Percentiles rank a stretch among this genome's conserved stretches.
Evolutionary conservation across 2,329 filamentous ascomycete species (phyloP).

Genomic region (Talaromyces sp.): DNA sequence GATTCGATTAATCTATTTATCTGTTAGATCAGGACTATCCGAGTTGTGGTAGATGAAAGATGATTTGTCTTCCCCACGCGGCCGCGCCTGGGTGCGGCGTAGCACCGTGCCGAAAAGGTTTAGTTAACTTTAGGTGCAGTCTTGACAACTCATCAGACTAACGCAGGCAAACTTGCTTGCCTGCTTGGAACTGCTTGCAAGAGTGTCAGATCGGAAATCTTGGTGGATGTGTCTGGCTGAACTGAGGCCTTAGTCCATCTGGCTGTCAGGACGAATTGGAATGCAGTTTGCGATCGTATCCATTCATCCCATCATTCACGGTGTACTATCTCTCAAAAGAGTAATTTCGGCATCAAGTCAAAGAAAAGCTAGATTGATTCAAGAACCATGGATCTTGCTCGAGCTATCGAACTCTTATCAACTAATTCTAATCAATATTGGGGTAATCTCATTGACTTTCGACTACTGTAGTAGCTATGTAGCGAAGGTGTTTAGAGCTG

Average conservation of each 20-base stretch:
- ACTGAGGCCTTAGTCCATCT: not conserved
- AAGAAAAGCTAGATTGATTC: not conserved
- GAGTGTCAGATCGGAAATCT: slow-evolving; percentile 2
- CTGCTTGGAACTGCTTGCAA: not conserved
- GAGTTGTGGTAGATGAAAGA: not conserved
- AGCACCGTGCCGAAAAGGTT: not conserved
- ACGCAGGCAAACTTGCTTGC: slow-evolving; percentile 2
- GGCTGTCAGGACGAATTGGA: not conserved
- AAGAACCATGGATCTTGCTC: not conserved
- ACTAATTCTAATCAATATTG: not conserved
- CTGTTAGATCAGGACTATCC: not conserved
- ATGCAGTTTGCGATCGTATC: not conserved
- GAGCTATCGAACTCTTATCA: not conserved
- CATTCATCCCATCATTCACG: not conserved
- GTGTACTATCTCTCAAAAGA: not conserved
- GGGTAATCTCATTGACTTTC: not conserved
- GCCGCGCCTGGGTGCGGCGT: not conserved
- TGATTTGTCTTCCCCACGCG: slow-evolving; percentile 10
- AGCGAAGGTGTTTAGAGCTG: not conserved
- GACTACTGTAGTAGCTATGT: not conserved
- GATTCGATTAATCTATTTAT: not conserved
- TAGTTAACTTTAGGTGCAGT: not conserved
- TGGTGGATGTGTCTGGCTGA: not conserved
- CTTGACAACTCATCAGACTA: slow-evolving; percentile 7
- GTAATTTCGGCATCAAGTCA: not conserved